Base-by-base conservation (phyloP, 2,329 filamentous ascomycete genomes). In the Aspergillus felis region DNA sequence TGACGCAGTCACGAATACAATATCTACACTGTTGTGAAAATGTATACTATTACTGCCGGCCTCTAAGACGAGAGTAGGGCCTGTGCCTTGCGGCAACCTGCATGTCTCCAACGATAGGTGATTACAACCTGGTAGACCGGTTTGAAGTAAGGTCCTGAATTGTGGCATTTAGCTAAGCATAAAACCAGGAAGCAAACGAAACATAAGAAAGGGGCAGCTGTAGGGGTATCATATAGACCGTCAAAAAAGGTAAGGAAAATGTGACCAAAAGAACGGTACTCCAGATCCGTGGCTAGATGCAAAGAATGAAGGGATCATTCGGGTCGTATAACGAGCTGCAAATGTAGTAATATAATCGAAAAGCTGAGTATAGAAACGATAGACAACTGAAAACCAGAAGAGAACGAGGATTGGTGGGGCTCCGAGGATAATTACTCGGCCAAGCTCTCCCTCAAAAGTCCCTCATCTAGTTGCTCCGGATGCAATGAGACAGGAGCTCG, bases 381-480 rank as follows among this genome's bases (percentile, higher is more conserved):
- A n/a, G 47, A 35, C 51, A 42, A 52, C 44, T 48, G 35, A 55
- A 51, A 50, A 48, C 14, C 20, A 10, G 9, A 20, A 46, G 8
- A 22, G 42, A 10, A 46, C 22, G 42, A 24, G 10, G 22, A 12
- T 8, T 38, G 32, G 32, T 17, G 5, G 14, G 4, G 5, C 14
- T 17, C 14, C 4, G 14, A 50, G 27, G 46, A 54, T 10, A 9
- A 27, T 59, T 67, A 76, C 63, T 80, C 82, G 51, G 77, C 76
- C 25, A 90, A 73, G 50, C 78, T 83, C 65, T 89, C 86, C 60
- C 77, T 78, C 64, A 91, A 68, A 8, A 86, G 83, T 46, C 84
- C 81, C 38, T 79, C 78, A 67, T 90, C 85, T 24, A 90, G 71
- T 1, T 73, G 74, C 27, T 83, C 80, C 0, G 87, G 78, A 17